phyloP scores from a whole-genome alignment of 2,329 filamentous ascomycete species.

The Tricladium varicosporioides region DNA sequence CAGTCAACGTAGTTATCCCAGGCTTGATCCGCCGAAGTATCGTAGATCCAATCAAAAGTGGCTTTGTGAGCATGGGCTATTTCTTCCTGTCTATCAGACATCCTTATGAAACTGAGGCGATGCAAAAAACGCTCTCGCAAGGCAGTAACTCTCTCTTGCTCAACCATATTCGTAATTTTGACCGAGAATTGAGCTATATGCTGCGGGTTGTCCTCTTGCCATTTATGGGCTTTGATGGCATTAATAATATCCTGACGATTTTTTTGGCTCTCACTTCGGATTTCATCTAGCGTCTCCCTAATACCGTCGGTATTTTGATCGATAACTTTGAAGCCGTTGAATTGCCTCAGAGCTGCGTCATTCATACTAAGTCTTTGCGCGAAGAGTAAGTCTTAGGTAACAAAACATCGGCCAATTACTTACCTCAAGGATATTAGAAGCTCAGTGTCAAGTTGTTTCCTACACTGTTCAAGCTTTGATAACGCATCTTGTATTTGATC shows the following conservation, averaged over 20 bases:
- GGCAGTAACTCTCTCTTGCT: neutral
- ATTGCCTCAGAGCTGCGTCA: neutral
- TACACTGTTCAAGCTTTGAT: neutral
- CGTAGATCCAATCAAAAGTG: neutral
- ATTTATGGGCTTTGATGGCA: neutral
- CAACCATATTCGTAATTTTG: neutral
- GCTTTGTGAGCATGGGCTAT: neutral
- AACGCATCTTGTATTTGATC: neutral
- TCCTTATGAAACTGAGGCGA: neutral
- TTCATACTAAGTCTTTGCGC: neutral
- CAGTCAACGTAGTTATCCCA: neutral
- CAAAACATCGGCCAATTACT: too few species aligned
- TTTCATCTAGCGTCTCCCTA: neutral
- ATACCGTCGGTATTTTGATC: neutral
- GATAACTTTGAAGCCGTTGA: neutral
- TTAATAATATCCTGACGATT: neutral
- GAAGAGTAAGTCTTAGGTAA: too few species aligned
- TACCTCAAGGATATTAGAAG: neutral
- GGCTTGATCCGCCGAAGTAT: neutral
- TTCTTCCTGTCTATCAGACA: neutral
- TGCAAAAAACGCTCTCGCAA: neutral
- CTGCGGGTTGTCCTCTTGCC: neutral
- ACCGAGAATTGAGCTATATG: neutral
- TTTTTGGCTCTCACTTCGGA: neutral
- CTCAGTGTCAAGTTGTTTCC: neutral